A percentile compares a stretch with the other conserved stretches of the same genome.
Evolutionary conservation across 2,329 filamentous ascomycete genomes (phyloP).

Genomic region (Talaromyces sp.): DNA sequence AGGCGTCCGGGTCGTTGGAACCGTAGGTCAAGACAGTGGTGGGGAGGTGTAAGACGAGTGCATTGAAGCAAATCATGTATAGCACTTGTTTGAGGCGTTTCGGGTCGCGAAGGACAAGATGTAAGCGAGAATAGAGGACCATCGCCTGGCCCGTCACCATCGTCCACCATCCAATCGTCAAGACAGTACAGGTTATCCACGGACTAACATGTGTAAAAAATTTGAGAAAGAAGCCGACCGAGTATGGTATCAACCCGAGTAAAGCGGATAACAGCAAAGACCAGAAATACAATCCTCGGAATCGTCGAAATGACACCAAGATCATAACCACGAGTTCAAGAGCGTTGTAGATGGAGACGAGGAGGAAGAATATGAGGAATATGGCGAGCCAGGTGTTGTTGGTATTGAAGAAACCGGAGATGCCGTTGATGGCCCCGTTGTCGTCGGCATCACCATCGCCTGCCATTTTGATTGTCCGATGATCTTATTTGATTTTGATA

Average conservation of each 20-base stretch:
- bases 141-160: slow-evolving; percentile 63
- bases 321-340: slow-evolving; percentile 41
- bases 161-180: slow-evolving; percentile 55
- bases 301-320: slow-evolving; percentile 39
- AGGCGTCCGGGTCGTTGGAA: slow-evolving; percentile 26
- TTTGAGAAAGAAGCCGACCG: slow-evolving; percentile 44
- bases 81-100: slow-evolving; percentile 50
- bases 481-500: neutral
- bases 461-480: neutral
- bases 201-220: slow-evolving; percentile 34
- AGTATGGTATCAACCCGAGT: slow-evolving; percentile 37
- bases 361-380: slow-evolving; percentile 27
- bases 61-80: slow-evolving; percentile 57
- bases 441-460: neutral
- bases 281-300: slow-evolving; percentile 45
- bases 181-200: slow-evolving; percentile 39
- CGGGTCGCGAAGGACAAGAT: slow-evolving; percentile 55
- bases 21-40: slow-evolving; percentile 56
- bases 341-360: slow-evolving; percentile 50
- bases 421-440: slow-evolving; percentile 7
- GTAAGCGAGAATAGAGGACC: slow-evolving; percentile 62
- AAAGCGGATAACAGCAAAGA: slow-evolving; percentile 36
- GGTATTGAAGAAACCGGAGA: slow-evolving; percentile 10
- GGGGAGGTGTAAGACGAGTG: slow-evolving; percentile 52
- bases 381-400: slow-evolving; percentile 7